A percentile compares a stretch with the other conserved stretches of the same genome.
phyloP scores from a whole-genome alignment of 2,329 filamentous ascomycete species.

The Aspergillus arachidicola region DNA sequence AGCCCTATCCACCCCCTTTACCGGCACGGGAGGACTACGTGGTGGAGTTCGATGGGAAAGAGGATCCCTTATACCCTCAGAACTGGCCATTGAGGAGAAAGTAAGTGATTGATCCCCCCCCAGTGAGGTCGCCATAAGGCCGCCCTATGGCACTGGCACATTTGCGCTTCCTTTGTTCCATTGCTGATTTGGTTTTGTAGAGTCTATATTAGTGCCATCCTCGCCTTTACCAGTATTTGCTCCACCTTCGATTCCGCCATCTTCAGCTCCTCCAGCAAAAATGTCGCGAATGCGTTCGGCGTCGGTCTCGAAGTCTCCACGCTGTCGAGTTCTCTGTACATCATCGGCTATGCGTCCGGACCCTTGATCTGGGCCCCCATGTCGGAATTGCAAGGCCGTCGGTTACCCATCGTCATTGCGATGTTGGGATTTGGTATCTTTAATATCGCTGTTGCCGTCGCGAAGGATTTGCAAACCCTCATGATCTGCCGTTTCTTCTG shows the following conservation, averaged over 20 bases:
- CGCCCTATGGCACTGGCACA: too few relatives aligned
- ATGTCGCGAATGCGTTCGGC: slow-evolving; percentile 53
- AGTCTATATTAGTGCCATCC: slow-evolving; percentile 24
- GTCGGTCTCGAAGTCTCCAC: slow-evolving; percentile 44
- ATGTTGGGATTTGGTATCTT: slow-evolving; percentile 47
- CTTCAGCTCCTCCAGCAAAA: slow-evolving; percentile 64
- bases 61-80: slow-evolving; percentile 55
- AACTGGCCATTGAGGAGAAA: slow-evolving; percentile 56
- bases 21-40: slow-evolving; percentile 57
- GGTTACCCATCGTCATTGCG: slow-evolving; percentile 49
- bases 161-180: too few relatives aligned
- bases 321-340: slow-evolving; percentile 49
- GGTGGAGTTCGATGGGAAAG: slow-evolving; percentile 55
- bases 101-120: slow-evolving; percentile 24
- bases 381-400: slow-evolving; percentile 61
- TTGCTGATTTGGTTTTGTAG: slow-evolving; percentile 2
- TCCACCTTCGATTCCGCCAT: slow-evolving; percentile 60
- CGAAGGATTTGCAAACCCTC: slow-evolving; percentile 39
- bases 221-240: slow-evolving; percentile 22
- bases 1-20: slow-evolving; percentile 54
- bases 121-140: too few relatives aligned
- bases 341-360: slow-evolving; percentile 57
- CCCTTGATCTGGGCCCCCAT: slow-evolving; percentile 63
- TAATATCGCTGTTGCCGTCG: slow-evolving; percentile 46
- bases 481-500: slow-evolving; percentile 48